Conservation (phyloP, 2,329 filamentous ascomycete genomes). For the Byssoonygena ceratinophila region DNA sequence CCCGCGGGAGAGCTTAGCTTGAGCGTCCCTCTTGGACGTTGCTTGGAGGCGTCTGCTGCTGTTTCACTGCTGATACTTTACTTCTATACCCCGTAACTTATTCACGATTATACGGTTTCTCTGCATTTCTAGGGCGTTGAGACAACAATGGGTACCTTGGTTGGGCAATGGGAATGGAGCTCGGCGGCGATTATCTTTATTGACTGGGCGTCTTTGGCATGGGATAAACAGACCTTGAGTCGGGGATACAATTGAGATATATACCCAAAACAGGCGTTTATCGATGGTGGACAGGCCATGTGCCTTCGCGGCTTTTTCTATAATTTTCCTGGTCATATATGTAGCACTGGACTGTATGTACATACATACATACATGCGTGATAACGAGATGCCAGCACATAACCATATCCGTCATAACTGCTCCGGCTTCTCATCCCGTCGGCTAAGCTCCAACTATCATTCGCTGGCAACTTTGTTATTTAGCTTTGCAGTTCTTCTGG, state of each 20-base stretch:
- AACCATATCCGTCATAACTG: neutral
- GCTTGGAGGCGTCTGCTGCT: neutral
- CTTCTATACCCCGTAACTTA: neutral
- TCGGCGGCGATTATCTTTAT: slow-evolving; percentile 7
- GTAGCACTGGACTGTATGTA: too few relatives aligned
- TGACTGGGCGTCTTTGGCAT: neutral
- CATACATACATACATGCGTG: neutral
- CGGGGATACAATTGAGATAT: neutral
- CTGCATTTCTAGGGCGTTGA: slow-evolving; percentile 6
- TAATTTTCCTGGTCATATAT: neutral
- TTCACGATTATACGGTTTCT: neutral
- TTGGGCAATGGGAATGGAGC: slow-evolving; percentile 28
- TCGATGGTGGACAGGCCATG: neutral
- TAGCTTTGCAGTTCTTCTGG: too few relatives aligned
- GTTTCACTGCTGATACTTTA: neutral
- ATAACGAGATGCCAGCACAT: neutral
- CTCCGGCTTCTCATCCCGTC: too few relatives aligned
- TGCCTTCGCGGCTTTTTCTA: neutral
- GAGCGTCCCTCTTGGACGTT: neutral
- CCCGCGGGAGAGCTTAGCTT: slow-evolving; percentile 22
- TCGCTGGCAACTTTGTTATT: too few relatives aligned
- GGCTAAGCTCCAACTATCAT: too few relatives aligned
- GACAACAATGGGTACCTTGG: neutral
- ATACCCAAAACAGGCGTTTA: neutral
- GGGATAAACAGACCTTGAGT: neutral